Base-by-base conservation (phyloP, 2,329 filamentous ascomycete species). In the Polychaeton citri region DNA sequence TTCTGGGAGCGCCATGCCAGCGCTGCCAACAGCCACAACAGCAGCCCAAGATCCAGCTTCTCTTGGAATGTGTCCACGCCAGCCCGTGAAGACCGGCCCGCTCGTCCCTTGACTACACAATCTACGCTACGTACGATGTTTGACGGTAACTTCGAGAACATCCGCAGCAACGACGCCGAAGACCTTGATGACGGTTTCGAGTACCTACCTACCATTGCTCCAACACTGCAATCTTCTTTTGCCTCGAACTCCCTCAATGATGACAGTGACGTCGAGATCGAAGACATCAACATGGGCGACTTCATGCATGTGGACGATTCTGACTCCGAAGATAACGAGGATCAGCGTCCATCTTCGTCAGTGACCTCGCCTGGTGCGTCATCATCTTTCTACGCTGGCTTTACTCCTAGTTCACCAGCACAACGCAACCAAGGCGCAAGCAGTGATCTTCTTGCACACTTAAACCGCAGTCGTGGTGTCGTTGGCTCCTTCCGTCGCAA, bases 401-500 rank as follows among this genome's bases (percentile, higher is more conserved):
- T 36, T 37, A 38, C 32, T 34, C 41, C 40, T 30, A 32, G 10
- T 9, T 32, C 30, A 10, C 12, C 30, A 16, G 30, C 30, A 13
- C 18, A 16, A 30, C 18, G 36, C 21, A 15, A 16, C 26, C 7
- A 16, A 12, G 36, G 34, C 10, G 32, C 34, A 5, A 33, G 33
- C 18, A 19, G 51, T 30, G 66, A 69, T 18, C 67, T 79, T 37
- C 61, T 81, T n/a, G 68, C 69, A 36, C 77, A 80, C 45, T 74
- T 86, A 26, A 76, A 80, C 49, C 72, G 75, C 45, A 45, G 47
- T 3, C 51, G 43, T 18, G 72, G 77, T 38, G 74, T 79, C 10
- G 81, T 90, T 21, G 81, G 81, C 24, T 80, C 82, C 1, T 92
- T 90, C 66, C 81, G 81, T 38, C 66, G 63, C 30, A 71, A 72